Conservation (phyloP, 2,329 filamentous ascomycete species). For the Trichoderma aggressivum region DNA sequence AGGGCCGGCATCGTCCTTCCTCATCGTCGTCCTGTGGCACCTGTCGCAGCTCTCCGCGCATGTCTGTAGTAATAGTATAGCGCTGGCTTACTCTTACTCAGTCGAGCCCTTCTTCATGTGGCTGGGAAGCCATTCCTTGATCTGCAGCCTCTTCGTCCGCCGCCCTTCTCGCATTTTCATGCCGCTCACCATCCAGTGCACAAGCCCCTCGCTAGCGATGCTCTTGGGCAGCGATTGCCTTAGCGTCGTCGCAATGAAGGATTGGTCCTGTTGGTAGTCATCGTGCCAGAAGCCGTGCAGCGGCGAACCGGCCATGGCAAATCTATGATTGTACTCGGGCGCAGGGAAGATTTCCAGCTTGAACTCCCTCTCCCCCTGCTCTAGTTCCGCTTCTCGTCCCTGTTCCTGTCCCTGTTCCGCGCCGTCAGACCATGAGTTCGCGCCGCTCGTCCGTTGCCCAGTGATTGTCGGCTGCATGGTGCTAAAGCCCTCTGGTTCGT, state of each 20-base stretch:
- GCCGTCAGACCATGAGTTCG: constrained; percentile 21
- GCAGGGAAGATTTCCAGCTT: constrained; percentile 40
- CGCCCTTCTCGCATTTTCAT: background rate
- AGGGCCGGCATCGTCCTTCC: background rate
- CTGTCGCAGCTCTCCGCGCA: background rate
- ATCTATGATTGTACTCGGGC: constrained; percentile 39
- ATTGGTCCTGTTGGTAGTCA: constrained; percentile 30
- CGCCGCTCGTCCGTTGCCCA: background rate
- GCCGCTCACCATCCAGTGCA: constrained; percentile 41
- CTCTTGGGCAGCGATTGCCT: constrained; percentile 38
- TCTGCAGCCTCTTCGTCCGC: constrained; percentile 22
- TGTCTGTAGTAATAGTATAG: constrained; percentile 1
- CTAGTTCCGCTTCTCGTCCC: background rate
- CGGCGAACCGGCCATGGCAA: constrained; percentile 34
- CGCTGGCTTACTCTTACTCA: background rate
- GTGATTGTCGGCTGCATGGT: constrained; percentile 11
- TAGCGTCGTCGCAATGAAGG: constrained; percentile 38
- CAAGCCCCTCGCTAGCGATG: constrained; percentile 38
- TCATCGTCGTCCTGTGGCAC: background rate
- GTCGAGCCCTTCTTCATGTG: constrained; percentile 21
- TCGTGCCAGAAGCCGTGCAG: constrained; percentile 44
- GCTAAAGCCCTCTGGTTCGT: constrained; percentile 21
- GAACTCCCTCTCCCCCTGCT: constrained; percentile 35
- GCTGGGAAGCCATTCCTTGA: constrained; percentile 27
- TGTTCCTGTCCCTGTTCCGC: constrained; percentile 21